These are phyloP conservation scores for Mycena rosella DNA, from an alignment of 768 basidiomycete genomes.

Conservation along the genomic window DNA sequence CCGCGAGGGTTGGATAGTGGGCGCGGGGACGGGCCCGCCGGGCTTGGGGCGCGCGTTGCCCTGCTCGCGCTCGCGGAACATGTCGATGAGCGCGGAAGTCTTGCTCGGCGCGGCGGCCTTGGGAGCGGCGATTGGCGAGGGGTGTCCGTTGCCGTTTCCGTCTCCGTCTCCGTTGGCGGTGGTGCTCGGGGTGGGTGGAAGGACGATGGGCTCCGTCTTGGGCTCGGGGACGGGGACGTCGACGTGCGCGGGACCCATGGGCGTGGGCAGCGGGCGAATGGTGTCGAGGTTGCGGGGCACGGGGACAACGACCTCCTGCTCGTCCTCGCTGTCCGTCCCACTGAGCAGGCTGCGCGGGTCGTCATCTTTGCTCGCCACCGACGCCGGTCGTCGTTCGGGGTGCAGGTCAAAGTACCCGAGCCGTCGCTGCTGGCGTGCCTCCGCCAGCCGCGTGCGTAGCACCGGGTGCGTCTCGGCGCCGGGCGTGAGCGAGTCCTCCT, in stretches of 20 bases:
- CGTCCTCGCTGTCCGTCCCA: constrained; percentile 50
- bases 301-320: constrained; percentile 18
- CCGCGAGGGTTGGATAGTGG: constrained; percentile 48
- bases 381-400: constrained; percentile 70
- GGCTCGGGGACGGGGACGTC: constrained; percentile 18
- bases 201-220: constrained; percentile 19
- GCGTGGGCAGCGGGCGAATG: constrained; percentile 30
- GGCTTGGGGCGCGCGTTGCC: constrained; percentile 53
- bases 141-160: constrained; percentile 32
- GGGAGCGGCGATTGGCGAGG: constrained; percentile 27
- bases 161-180: constrained; percentile 23
- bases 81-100: constrained; percentile 85
- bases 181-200: constrained; percentile 7
- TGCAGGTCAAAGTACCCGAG: constrained; percentile 85
- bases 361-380: constrained; percentile 47
- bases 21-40: constrained; percentile 36
- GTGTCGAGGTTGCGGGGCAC: constrained; percentile 33
- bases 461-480: constrained; percentile 31
- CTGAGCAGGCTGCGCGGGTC: constrained; percentile 52
- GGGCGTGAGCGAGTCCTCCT: constrained; percentile 21
- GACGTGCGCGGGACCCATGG: constrained; percentile 18
- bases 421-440: constrained; percentile 56
- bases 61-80: constrained; percentile 84
- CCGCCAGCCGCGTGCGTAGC: constrained; percentile 45
- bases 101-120: constrained; percentile 60